A percentile compares a stretch with the other conserved stretches of the same genome.
phyloP scores from a whole-genome alignment of 805 yeast species.

The Zygotorulaspora danielsina region DNA sequence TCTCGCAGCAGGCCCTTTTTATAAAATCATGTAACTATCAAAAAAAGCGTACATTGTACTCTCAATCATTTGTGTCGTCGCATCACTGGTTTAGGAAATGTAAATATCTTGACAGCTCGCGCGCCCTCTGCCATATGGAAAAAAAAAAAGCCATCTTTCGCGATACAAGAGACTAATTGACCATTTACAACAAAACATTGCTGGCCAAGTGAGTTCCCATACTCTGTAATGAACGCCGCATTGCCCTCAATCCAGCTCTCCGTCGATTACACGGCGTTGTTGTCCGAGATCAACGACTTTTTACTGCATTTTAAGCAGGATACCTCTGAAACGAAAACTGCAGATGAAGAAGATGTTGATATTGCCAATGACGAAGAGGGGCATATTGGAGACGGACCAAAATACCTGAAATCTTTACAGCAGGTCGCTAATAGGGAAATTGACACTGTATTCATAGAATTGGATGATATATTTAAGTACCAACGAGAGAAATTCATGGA shows the following conservation, averaged over 20 bases:
- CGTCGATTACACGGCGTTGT: constrained; percentile 67
- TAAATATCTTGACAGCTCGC: neutral
- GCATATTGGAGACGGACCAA: constrained; percentile 48
- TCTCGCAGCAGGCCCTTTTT: neutral
- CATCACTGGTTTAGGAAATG: neutral
- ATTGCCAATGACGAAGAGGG: constrained; percentile 30
- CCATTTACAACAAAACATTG: neutral
- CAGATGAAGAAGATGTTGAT: constrained; percentile 27
- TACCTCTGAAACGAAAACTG: constrained; percentile 15
- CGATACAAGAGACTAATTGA: too few species aligned
- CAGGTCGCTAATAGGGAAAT: constrained; percentile 78
- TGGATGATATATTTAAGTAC: constrained; percentile 76
- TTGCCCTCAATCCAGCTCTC: constrained; percentile 65
- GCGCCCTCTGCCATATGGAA: neutral
- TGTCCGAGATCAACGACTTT: constrained; percentile 57
- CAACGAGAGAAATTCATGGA: constrained; percentile 45
- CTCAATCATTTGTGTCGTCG: too few species aligned
- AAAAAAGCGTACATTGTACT: too few species aligned
- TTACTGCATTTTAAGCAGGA: constrained; percentile 56
- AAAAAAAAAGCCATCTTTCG: neutral
- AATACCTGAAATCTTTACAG: constrained; percentile 73
- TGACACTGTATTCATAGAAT: constrained; percentile 63
- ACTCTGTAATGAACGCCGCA: constrained; percentile 32
- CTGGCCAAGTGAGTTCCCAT: too few species aligned
- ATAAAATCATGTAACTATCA: too few species aligned